Evolutionary conservation across 1,284 basidiomycete genomes (phyloP).

Genomic region (Ganoderma meredithae): DNA sequence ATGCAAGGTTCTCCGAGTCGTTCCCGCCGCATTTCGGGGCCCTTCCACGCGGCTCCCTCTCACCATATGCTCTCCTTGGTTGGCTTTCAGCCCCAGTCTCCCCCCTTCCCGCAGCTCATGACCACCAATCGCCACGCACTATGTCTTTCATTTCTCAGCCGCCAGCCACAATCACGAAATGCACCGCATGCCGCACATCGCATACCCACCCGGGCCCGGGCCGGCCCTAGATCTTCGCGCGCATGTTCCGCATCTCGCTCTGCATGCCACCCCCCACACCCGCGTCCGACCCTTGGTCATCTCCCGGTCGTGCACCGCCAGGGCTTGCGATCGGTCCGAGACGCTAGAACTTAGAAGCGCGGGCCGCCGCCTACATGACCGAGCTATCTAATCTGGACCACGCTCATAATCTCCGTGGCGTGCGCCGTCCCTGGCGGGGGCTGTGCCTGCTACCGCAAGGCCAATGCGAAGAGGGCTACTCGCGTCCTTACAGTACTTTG

Average conservation of each 20-base stretch:
- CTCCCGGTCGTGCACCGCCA: not conserved
- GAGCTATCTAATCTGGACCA: not conserved
- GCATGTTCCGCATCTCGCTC: not conserved
- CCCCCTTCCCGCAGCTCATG: not conserved
- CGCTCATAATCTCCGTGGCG: conserved; percentile 3
- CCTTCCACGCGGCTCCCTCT: not conserved
- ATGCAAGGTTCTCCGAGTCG: not conserved
- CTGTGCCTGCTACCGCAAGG: not conserved
- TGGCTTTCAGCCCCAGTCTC: not conserved
- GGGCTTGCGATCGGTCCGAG: not conserved
- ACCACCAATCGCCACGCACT: not conserved
- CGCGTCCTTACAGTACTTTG: not conserved
- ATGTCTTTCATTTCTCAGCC: not conserved
- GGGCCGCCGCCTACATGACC: not conserved
- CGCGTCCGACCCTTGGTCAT: not conserved
- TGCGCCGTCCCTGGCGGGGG: conserved; percentile 2
- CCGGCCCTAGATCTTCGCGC: not conserved
- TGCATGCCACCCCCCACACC: not conserved
- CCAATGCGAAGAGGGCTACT: not conserved
- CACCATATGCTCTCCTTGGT: not conserved
- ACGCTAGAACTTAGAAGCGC: not conserved
- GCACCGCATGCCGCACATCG: not conserved
- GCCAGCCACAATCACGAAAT: not conserved
- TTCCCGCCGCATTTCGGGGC: not conserved
- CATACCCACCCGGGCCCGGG: not conserved